Evolutionary conservation across 495 filamentous ascomycete species (phyloP).

Genomic region (Aspergillus biplanus): DNA sequence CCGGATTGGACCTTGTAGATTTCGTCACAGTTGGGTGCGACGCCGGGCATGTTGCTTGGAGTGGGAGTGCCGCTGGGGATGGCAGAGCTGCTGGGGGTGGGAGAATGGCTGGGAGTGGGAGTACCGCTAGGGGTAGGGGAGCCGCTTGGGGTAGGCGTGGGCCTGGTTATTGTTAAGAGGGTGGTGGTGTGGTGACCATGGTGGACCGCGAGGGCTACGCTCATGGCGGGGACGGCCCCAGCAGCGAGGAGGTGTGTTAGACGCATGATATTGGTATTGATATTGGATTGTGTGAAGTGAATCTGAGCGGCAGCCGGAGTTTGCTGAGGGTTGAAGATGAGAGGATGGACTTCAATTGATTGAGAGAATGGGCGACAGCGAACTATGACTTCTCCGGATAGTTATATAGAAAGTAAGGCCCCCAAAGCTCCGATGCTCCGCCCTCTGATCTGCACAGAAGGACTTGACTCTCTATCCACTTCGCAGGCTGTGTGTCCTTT

Average conservation of each 20-base stretch:
- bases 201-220: constrained; percentile 13
- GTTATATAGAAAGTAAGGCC: no score
- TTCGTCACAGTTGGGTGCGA: constrained; percentile 38
- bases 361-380: no score
- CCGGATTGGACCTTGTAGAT: constrained; percentile 34
- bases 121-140: no score
- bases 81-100: constrained; percentile 20
- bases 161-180: constrained; percentile 10
- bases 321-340: no score
- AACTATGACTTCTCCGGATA: no score
- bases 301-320: neutral
- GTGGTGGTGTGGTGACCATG: constrained; percentile 15
- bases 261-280: constrained; percentile 1
- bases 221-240: constrained; percentile 8
- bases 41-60: constrained; percentile 29
- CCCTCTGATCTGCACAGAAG: no score
- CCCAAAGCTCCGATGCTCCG: no score
- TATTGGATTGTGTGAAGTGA: neutral
- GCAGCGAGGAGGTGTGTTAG: constrained; percentile 12
- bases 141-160: neutral
- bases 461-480: no score
- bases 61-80: no score
- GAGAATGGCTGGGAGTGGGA: neutral
- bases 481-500: no score
- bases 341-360: no score